phyloP scores from a whole-genome alignment of 768 basidiomycete genomes.

The Daedalea quercina region DNA sequence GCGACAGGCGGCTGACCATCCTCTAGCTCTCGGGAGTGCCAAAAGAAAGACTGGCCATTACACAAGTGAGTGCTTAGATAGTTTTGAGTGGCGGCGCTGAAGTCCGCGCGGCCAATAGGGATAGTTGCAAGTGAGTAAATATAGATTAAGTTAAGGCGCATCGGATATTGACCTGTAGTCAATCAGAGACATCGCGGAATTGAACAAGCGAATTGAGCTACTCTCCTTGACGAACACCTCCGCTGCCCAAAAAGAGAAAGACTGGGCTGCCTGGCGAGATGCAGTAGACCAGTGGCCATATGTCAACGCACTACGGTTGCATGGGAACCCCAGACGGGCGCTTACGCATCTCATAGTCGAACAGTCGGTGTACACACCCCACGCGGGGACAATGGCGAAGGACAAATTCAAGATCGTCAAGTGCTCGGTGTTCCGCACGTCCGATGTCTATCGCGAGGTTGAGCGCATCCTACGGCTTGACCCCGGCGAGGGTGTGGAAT shows the following conservation, averaged over 20 bases:
- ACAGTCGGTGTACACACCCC: slow-evolving; percentile 17
- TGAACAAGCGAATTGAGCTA: neutral
- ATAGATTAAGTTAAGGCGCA: neutral
- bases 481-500: slow-evolving; percentile 17
- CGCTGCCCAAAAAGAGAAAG: slow-evolving; percentile 12
- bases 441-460: slow-evolving; percentile 18
- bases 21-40: slow-evolving; percentile 20
- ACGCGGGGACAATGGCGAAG: slow-evolving; percentile 9
- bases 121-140: neutral
- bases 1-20: neutral
- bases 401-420: slow-evolving; percentile 14
- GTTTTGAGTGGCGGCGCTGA: neutral
- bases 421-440: slow-evolving; percentile 17
- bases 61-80: slow-evolving; percentile 18
- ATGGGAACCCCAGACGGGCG: slow-evolving; percentile 19
- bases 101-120: neutral
- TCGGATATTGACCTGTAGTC: neutral
- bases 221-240: slow-evolving; percentile 5
- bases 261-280: slow-evolving; percentile 19
- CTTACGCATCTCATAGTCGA: slow-evolving; percentile 23
- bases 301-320: slow-evolving; percentile 19
- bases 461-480: slow-evolving; percentile 14
- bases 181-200: neutral
- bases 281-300: slow-evolving; percentile 10
- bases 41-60: slow-evolving; percentile 15